These are phyloP conservation scores for Rhododendron henanense DNA, from an alignment of 148 eudicot species.

Conservation along the genomic window DNA sequence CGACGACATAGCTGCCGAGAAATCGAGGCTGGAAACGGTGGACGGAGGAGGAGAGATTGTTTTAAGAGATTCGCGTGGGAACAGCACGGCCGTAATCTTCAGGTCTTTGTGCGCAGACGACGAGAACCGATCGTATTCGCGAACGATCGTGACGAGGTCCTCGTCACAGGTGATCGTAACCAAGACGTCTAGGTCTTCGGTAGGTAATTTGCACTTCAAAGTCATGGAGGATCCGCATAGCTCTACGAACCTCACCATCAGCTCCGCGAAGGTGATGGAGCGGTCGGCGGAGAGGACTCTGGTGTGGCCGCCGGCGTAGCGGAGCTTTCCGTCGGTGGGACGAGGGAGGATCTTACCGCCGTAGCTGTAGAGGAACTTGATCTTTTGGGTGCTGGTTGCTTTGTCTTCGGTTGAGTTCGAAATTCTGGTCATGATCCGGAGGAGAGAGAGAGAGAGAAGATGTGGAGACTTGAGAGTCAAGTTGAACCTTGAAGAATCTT, in stretches of 20 bases:
- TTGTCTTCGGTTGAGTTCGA: not conserved
- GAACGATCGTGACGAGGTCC: constrained; percentile 1
- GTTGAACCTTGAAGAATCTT: not conserved
- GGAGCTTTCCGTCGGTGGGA: constrained; percentile 74
- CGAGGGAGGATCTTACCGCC: constrained; percentile 90
- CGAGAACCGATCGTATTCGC: not conserved
- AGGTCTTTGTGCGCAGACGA: not conserved
- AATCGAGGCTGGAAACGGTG: not conserved
- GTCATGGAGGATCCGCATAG: not conserved
- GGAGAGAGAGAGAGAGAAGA: not conserved
- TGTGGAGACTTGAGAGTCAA: not conserved
- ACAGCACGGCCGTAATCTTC: constrained; percentile 42
- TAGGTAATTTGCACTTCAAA: not conserved
- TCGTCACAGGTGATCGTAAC: not conserved
- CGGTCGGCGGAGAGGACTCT: constrained; percentile 69
- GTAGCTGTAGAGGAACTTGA: constrained; percentile 80
- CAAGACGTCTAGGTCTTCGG: not conserved
- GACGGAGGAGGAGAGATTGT: constrained; percentile 33
- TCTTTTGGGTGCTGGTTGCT: constrained; percentile 22
- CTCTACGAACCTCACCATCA: constrained; percentile 4
- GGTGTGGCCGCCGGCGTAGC: constrained; percentile 80
- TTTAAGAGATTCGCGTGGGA: constrained; percentile 18
- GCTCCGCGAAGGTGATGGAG: constrained; percentile 61
- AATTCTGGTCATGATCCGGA: constrained; percentile 8
- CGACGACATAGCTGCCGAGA: not conserved